Base-by-base conservation (phyloP, 768 basidiomycete species). In the Tylopilus cervinicoccineus region DNA sequence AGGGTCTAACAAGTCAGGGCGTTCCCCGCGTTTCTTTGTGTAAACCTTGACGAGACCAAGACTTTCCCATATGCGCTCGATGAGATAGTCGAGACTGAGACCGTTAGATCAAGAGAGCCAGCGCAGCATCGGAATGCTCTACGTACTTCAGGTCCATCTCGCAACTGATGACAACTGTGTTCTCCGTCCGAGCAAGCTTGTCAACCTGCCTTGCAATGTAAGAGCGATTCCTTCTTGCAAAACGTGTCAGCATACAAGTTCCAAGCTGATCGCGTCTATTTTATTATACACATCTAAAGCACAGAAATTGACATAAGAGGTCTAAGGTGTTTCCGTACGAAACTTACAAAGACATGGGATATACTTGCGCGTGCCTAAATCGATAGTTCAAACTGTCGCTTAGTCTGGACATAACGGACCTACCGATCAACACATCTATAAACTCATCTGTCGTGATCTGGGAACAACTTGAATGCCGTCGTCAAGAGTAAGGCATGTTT, bases 391-490 rank as follows among this genome's bases (percentile, higher is more conserved):
- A 13, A 24, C 29, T 11, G 17, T 24, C 24, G 29, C 29, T 10
- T 11, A 29, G 28, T 24, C 50, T 11, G 20, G 23, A 16, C 17
- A 43, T 59, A 23, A 34, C 23, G 17, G 12, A 47, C 62, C 29
- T 59, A 83, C 93, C 96, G 43, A 99, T 89, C 20, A 99, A 76
- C n/a, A 97, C 91, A 63, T 99, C 96, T 54, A 99, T 95, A 61
- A 99, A 96, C 64, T 98, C 92, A 64, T 97, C 95, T 5, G 86
- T 88, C 8, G 90, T 88, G 49, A 96, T 93, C 93, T 95, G 54
- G 17, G 42, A 50, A n/a, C 1, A 40, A 49, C 26, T 41, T 43
- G 33, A 42, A 26, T 2, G 45, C 51, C 1, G 48, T 38, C 32
- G 31, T 51, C 17, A 48, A 34, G 41, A 52, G 46, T 37, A 16